Evolutionary conservation across 306 rosid species (phyloP).

Genomic region (Pterocarpus macrocarpus): DNA sequence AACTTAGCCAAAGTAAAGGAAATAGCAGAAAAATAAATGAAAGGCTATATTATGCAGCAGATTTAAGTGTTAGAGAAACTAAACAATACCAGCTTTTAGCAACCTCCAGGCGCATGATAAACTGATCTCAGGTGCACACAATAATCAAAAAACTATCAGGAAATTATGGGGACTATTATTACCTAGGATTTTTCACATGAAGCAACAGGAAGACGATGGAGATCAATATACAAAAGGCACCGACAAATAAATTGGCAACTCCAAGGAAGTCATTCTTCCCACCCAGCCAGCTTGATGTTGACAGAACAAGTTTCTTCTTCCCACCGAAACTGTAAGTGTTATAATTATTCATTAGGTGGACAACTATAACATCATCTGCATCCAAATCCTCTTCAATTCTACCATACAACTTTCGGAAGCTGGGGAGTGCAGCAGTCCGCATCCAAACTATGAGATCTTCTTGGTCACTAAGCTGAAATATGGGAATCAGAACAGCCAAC

Average conservation of each 20-base stretch:
- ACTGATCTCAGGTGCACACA: slow-evolving; percentile 25
- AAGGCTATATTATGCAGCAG: neutral
- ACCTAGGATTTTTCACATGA: slow-evolving; percentile 83
- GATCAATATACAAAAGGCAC: slow-evolving; percentile 68
- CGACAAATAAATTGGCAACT: slow-evolving; percentile 76
- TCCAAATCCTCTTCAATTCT: slow-evolving; percentile 93
- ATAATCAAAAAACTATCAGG: slow-evolving; percentile 31
- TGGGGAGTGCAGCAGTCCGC: slow-evolving; percentile 98
- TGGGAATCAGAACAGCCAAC: slow-evolving; percentile 42
- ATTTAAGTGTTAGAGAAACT: slow-evolving; percentile 5
- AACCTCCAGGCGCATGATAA: slow-evolving; percentile 24
- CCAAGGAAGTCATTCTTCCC: slow-evolving; percentile 97
- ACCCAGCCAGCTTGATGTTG: slow-evolving; percentile 93
- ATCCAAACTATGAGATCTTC: slow-evolving; percentile 99
- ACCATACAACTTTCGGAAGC: slow-evolving; percentile 91
- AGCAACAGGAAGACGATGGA: slow-evolving; percentile 81
- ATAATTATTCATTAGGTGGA: slow-evolving; percentile 79
- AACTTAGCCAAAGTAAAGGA: neutral
- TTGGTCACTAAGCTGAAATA: slow-evolving; percentile 84
- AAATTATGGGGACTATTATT: slow-evolving; percentile 40
- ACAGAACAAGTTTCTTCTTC: slow-evolving; percentile 81
- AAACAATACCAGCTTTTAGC: neutral
- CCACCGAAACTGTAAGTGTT: slow-evolving; percentile 96
- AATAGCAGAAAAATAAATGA: neutral
- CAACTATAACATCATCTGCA: slow-evolving; percentile 75